Base-by-base conservation (phyloP, 768 basidiomycete genomes). In the Calocybe cyanea region DNA sequence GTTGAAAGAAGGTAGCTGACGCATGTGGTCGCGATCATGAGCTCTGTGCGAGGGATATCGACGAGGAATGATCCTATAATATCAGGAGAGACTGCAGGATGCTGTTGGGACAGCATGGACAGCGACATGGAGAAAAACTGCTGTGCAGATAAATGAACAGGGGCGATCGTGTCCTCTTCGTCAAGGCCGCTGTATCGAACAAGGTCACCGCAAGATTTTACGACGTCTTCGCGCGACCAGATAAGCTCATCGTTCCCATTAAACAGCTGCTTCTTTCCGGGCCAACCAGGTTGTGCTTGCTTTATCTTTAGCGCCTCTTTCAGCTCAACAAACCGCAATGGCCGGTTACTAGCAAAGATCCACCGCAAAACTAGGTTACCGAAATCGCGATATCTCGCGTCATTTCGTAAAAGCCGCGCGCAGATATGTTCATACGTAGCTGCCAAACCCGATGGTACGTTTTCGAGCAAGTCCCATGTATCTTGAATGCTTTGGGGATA, bases 151-250 rank as follows among this genome's bases (percentile, higher is more conserved):
- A 45, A 30, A 38, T 45, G 44, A 7, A 45, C 35, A 7, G 37
- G 44, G 2, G 25, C 21, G 9, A 45, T 38, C 34, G 38, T 28
- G 20, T 45, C 44, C 19, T 36, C 44, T 10, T 45, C 44, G 10
- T 13, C 4, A 4, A 38, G 10, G 18, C 44, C 35, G 13, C 19
- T 25, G 19, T 37, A 45, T 7, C 24, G 18, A 4, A 45, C 44
- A 17, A 45, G 44, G 18, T 45, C 44, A 31, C 44, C 44, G 21
- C 44, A 45, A 9, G 44, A 34, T 15, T 45, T 36, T 15, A 45
- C 35, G n/a, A 45, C 38, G 24, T 45, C 44, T 19, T 45, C 38
- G 30, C 44, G 44, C 28, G 44, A 45, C 44, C 44, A 45, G 30
- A 45, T 34, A 25, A 38, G 28, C 7, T 36, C 36, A 37, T 38